phyloP scores from a whole-genome alignment of 2,329 filamentous ascomycete genomes.

The Neonectria ditissima region DNA sequence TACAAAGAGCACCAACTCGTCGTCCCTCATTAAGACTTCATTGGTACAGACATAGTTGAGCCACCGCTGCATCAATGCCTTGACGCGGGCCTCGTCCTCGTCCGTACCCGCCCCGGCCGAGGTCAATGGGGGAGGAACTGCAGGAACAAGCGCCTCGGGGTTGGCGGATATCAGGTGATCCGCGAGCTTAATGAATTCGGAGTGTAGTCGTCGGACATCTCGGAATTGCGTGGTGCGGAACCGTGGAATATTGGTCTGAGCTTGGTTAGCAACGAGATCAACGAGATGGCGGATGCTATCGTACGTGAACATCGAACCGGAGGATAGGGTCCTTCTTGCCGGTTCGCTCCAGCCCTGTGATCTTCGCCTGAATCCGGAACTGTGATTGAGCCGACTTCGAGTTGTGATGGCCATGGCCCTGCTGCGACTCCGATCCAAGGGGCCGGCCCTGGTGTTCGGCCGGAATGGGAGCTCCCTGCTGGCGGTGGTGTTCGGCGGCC shows the following conservation, averaged over 20 bases:
- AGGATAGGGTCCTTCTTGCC: conserved; percentile 96
- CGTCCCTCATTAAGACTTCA: conserved; percentile 92
- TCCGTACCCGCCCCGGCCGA: conserved; percentile 96
- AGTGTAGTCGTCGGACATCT: conserved; percentile 94
- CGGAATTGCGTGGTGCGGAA: conserved; percentile 98
- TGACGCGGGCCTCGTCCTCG: conserved; percentile 91
- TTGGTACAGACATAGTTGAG: conserved; percentile 93
- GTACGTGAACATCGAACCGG: conserved; percentile 95
- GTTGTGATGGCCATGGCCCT: conserved; percentile 59
- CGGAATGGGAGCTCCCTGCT: conserved; percentile 34
- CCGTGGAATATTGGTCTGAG: conserved; percentile 95
- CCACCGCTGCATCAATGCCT: conserved; percentile 92
- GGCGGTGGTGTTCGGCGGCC: conserved; percentile 28
- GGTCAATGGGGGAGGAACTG: conserved; percentile 93
- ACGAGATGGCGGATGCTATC: conserved; percentile 20
- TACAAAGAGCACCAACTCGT: conserved; percentile 98
- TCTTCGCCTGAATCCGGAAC: conserved; percentile 92
- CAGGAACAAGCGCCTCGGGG: conserved; percentile 92
- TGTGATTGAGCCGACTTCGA: conserved; percentile 72
- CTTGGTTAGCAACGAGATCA: conserved; percentile 40
- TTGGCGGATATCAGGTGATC: conserved; percentile 98
- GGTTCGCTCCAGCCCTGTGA: conserved; percentile 91
- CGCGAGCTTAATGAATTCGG: conserved; percentile 95
- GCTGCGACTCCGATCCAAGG: conserved; percentile 35
- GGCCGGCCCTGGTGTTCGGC: conserved; percentile 46